Evolutionary conservation across 306 rosid genomes (phyloP), one percentile per base, ranked within the genome.

Genomic region (Cajanus cajan): DNA sequence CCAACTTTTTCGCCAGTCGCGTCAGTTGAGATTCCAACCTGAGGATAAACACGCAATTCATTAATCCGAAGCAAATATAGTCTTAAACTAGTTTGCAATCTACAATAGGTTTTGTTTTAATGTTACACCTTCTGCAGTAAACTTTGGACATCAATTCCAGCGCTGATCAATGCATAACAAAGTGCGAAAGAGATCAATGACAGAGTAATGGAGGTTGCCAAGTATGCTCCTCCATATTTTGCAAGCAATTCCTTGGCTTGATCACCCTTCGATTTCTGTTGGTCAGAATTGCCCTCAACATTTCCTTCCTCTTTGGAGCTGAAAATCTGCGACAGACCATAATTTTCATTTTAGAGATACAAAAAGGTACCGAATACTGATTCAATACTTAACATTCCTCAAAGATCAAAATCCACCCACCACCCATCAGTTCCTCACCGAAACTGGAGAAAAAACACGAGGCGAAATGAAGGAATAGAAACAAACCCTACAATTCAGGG

Each of bases 221-320:
- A 71, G 78, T 92, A 95, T 16, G 98, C 97, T 73, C 92, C 98
- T 62, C 98, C 98, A 80, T 95, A 95, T 78, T 95, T 92, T 67
- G 98, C 90, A 8, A 95, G 89, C 82, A 95, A 80, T 36, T 91
- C 93, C 86, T 95, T 95, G 63, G 97, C 98, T 80, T 95, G 88
- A 79, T 88, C 92, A 1, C 98, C 98, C 85, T 85, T 92, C 4
- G 97, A 91, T 85, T 87, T 91, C 73, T 77, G 77, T 70, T 68
- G 77, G 39, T 83, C 89, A n/a, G 19, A 55, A 40, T 75, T 88
- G 73, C 14, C 89, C 24, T 76, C 71, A 37, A 50, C 94, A 74
- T 90, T 71, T 43, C 54, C 94, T 76, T 89, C 92, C 54, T 89
- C 92, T 87, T 87, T 92, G 19, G 98, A 86, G 70, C 87, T 95